Conservation (phyloP, 1,139 yeast genomes). For the Sugiyamaella xylanicola region DNA sequence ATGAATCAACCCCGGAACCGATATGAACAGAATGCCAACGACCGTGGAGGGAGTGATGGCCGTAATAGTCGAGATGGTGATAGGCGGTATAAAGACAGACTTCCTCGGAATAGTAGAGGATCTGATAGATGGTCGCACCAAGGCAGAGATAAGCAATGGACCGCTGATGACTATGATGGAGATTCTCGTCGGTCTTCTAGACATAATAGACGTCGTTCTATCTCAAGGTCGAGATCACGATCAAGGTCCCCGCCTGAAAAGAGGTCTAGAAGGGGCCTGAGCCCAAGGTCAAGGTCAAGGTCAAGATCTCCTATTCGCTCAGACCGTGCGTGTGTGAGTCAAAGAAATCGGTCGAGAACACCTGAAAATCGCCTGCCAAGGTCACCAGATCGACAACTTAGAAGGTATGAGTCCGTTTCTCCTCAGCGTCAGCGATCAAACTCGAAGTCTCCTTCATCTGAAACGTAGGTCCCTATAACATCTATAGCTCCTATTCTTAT, state of each 20-base stretch:
- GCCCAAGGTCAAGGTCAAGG: slow-evolving; percentile 4
- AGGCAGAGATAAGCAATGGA: slow-evolving; percentile 1
- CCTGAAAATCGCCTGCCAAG: not conserved
- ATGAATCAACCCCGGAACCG: too few relatives aligned
- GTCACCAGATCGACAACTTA: not conserved
- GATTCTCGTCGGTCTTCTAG: not conserved
- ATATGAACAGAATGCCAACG: not conserved
- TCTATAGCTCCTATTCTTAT: too few relatives aligned
- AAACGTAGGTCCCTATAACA: too few relatives aligned
- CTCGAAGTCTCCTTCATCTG: slow-evolving; percentile 6
- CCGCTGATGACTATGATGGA: slow-evolving; percentile 3
- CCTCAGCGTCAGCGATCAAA: slow-evolving; percentile 2
- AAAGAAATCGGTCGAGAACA: not conserved
- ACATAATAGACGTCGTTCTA: not conserved
- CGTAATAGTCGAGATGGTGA: not conserved
- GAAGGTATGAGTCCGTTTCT: not conserved
- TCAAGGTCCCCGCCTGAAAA: not conserved
- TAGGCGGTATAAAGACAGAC: not conserved
- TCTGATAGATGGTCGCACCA: not conserved
- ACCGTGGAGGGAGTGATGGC: not conserved
- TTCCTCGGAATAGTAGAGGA: not conserved
- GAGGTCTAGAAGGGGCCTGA: too few relatives aligned
- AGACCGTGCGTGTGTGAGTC: not conserved
- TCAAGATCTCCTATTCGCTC: not conserved
- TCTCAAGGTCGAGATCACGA: slow-evolving; percentile 1